Evolutionary conservation across 2,329 filamentous ascomycete species (phyloP).

Genomic region (Sporothrix variecibatus): DNA sequence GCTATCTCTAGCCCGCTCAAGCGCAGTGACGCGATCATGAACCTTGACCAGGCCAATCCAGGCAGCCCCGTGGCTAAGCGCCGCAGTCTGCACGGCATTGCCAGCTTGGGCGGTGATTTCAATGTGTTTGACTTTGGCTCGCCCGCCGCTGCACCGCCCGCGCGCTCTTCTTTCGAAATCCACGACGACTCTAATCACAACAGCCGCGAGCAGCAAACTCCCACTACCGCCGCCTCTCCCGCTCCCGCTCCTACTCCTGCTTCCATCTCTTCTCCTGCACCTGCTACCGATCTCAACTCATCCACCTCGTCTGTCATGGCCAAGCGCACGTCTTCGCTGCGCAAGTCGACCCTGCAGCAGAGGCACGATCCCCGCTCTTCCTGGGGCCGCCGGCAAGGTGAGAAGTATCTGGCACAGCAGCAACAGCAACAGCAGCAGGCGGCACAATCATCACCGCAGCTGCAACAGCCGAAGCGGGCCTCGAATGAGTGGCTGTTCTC

Average conservation of each 20-base stretch:
- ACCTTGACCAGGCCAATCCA: conserved; percentile 73
- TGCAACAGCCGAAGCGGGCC: conserved; percentile 21
- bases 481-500: conserved; percentile 41
- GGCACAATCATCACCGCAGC: conserved; percentile 13
- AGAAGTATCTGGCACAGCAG: conserved; percentile 56
- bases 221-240: conserved; percentile 29
- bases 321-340: conserved; percentile 72
- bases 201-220: conserved; percentile 57
- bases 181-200: conserved; percentile 40
- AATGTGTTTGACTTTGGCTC: conserved; percentile 68
- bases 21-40: conserved; percentile 87
- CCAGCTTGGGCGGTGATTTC: conserved; percentile 64
- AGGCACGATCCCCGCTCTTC: conserved; percentile 70
- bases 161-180: conserved; percentile 50
- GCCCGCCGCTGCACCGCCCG: conserved; percentile 41
- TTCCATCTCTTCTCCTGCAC: conserved; percentile 42
- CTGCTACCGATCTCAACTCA: conserved; percentile 36
- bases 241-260: not conserved
- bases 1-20: conserved; percentile 81
- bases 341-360: conserved; percentile 86
- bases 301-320: conserved; percentile 45
- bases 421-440: conserved; percentile 44
- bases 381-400: conserved; percentile 61
- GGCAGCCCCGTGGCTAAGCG: conserved; percentile 90
- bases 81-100: conserved; percentile 77